These are phyloP conservation scores for Yamadazyma oceani DNA, from an alignment of 1,139 yeast species.

Conservation along the genomic window DNA sequence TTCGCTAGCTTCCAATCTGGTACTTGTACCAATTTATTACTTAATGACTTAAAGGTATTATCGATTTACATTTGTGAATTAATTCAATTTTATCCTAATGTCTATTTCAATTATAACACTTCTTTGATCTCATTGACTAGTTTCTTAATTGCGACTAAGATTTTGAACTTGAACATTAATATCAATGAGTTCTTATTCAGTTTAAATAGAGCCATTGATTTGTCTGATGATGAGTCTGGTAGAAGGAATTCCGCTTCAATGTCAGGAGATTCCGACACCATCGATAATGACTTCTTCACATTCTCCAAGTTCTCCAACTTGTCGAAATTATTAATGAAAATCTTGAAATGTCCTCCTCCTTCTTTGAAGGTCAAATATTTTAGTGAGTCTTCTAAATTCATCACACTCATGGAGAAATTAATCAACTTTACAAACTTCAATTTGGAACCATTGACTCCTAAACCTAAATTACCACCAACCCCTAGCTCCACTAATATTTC, in stretches of 20 bases:
- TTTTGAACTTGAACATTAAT: constrained; percentile 29
- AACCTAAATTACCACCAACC: constrained; percentile 18
- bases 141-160: constrained; percentile 26
- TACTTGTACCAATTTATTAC: constrained; percentile 7
- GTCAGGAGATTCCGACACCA: too few relatives aligned
- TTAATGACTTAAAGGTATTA: constrained; percentile 51
- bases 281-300: constrained; percentile 11
- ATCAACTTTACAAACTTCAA: constrained; percentile 32
- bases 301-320: constrained; percentile 18
- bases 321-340: constrained; percentile 30
- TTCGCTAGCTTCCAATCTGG: constrained; percentile 3
- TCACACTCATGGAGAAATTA: constrained; percentile 38
- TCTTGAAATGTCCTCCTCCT: constrained; percentile 48
- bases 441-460: constrained; percentile 20
- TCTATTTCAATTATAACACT: constrained; percentile 55
- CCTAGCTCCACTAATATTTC: constrained; percentile 21
- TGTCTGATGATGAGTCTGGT: not conserved
- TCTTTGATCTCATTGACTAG: constrained; percentile 61
- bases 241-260: constrained; percentile 2
- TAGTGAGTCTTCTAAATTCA: constrained; percentile 35
- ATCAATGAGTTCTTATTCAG: constrained; percentile 18
- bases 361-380: constrained; percentile 44
- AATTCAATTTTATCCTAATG: constrained; percentile 59
- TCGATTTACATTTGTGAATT: constrained; percentile 65
- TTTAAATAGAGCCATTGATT: constrained; percentile 13